Evolutionary conservation across 2,329 filamentous ascomycete species (phyloP).

Genomic region (Stemphylium lycopersici): DNA sequence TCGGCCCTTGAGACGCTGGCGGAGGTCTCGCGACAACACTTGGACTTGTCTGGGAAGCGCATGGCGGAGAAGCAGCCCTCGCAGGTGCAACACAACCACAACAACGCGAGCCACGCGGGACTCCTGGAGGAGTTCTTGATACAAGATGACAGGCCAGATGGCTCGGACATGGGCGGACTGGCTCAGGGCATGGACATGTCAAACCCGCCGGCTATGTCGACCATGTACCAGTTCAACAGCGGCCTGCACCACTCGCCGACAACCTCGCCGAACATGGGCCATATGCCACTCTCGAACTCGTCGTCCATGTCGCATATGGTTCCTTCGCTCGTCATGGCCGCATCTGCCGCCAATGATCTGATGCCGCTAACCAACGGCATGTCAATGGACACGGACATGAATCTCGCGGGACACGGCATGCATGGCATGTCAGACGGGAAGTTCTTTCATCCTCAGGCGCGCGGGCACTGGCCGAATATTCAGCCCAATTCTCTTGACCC

Average conservation of each 20-base stretch:
- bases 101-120: conserved; percentile 30
- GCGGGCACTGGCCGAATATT: conserved; percentile 40
- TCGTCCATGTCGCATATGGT: conserved; percentile 44
- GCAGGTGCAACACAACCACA: conserved; percentile 19
- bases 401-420: conserved; percentile 31
- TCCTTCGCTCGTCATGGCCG: conserved; percentile 49
- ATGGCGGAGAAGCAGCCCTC: conserved; percentile 41
- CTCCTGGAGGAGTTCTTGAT: conserved; percentile 48
- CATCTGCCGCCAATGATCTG: conserved; percentile 49
- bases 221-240: conserved; percentile 49
- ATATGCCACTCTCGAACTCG: conserved; percentile 36
- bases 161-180: conserved; percentile 27
- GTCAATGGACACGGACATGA: conserved; percentile 46
- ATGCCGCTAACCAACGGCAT: conserved; percentile 44
- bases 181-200: conserved; percentile 43
- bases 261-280: conserved; percentile 42
- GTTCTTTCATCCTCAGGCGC: conserved; percentile 41
- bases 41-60: conserved; percentile 63
- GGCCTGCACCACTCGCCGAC: conserved; percentile 46
- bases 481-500: conserved; percentile 42
- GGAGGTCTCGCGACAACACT: conserved; percentile 78
- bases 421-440: conserved; percentile 39
- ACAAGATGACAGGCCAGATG: conserved; percentile 46
- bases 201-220: conserved; percentile 42
- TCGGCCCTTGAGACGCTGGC: conserved; percentile 85